phyloP scores from a whole-genome alignment of 805 yeast species.

The Starmerella tilneyi region DNA sequence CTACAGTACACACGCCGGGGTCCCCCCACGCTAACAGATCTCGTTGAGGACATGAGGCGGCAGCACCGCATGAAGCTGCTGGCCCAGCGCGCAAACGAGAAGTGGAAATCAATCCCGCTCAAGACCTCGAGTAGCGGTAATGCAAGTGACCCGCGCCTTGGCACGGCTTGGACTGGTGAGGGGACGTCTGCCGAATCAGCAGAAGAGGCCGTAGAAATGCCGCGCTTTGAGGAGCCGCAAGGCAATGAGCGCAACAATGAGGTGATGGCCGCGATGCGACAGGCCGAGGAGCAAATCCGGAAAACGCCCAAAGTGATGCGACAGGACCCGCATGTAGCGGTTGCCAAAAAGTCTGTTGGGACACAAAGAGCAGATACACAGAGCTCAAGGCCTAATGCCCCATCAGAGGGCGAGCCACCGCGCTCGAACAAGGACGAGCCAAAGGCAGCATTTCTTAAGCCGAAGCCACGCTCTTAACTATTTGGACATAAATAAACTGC shows the following conservation, averaged over 20 bases:
- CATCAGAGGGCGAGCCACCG: too few relatives aligned
- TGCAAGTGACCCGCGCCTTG: constrained; percentile 18
- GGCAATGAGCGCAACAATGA: neutral
- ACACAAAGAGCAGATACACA: too few relatives aligned
- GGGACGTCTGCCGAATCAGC: neutral
- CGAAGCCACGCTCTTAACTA: neutral
- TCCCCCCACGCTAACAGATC: constrained; percentile 56
- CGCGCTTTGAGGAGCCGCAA: neutral
- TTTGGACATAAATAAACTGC: neutral
- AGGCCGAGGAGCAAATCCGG: constrained; percentile 7
- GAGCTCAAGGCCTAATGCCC: too few relatives aligned
- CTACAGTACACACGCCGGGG: constrained; percentile 49
- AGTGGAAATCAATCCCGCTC: constrained; percentile 33
- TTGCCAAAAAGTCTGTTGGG: too few relatives aligned
- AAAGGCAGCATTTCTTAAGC: neutral
- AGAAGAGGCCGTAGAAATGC: neutral
- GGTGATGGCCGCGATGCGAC: constrained; percentile 2
- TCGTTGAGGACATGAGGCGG: constrained; percentile 48
- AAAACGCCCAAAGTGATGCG: constrained; percentile 10
- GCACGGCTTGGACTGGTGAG: constrained; percentile 22
- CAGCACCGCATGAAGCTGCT: constrained; percentile 43
- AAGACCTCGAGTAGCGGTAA: neutral
- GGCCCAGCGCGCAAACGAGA: constrained; percentile 37
- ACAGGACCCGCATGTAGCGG: too few relatives aligned
- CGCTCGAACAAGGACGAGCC: constrained; percentile 3